A percentile compares a stretch with the other conserved stretches of the same genome.
Conservation (phyloP, 495 filamentous ascomycete species). For the Penicillium canescens region DNA sequence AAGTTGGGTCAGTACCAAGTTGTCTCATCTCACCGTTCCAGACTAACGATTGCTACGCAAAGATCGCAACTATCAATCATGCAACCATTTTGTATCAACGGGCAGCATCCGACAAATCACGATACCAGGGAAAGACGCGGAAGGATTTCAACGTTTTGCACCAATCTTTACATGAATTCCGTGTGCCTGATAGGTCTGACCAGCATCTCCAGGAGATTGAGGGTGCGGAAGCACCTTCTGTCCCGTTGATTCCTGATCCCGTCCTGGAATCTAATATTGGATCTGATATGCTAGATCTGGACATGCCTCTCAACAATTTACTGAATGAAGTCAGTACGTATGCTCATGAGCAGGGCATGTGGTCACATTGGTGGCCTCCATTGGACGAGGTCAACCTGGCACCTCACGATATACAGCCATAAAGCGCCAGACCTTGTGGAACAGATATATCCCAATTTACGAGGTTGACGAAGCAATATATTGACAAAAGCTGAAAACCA, state of each 20-base stretch:
- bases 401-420: background rate
- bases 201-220: slow-evolving; percentile 24
- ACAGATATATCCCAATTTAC: no score
- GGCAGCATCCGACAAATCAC: slow-evolving; percentile 14
- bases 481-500: background rate
- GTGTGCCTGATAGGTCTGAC: slow-evolving; percentile 19
- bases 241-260: background rate
- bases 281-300: slow-evolving; percentile 11
- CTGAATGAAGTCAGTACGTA: slow-evolving; percentile 16
- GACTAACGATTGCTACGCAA: background rate
- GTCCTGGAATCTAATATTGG: slow-evolving; percentile 3
- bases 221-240: slow-evolving; percentile 11
- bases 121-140: slow-evolving; percentile 21
- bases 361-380: slow-evolving; percentile 19
- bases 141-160: slow-evolving; percentile 21
- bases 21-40: background rate
- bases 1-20: slow-evolving; percentile 17
- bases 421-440: no score
- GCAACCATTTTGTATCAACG: slow-evolving; percentile 19
- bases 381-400: slow-evolving; percentile 7
- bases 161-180: slow-evolving; percentile 26
- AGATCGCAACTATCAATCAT: slow-evolving; percentile 22
- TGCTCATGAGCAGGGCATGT: slow-evolving; percentile 18
- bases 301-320: slow-evolving; percentile 14
- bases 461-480: background rate